Base-by-base conservation (phyloP, 2,329 filamentous ascomycete genomes). In the Arthrinium puccinioides region DNA sequence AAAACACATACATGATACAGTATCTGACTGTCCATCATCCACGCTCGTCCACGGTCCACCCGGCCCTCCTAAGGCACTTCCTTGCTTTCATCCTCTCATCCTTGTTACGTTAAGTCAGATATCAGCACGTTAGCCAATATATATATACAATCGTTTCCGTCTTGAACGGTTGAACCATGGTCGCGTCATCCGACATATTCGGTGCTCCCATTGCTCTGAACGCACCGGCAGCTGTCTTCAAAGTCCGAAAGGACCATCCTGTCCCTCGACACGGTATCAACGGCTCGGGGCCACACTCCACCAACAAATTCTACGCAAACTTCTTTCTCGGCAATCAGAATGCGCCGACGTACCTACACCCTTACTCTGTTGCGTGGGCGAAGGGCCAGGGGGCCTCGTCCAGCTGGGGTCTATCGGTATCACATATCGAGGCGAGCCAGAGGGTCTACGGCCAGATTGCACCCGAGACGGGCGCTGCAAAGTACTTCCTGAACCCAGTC, bases 261-360 rank as follows among this genome's bases (percentile, higher is more conserved):
- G 74, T 75, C 19, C 60, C 70, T 27, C 67, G 74, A 11, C 55
- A 65, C 16, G 75, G 74, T 6, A 64, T 82, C 26, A 54, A 49
- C 21, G 57, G 64, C 13, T 48, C 59, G 2, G 55, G 56, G 0
- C 76, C 81, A 4, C 62, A 86, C 31, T 67, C 76, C 34, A 90
- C 85, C 18, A 90, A 89, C 66, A 89, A 86, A 52, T 89, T 88
- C 56, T 87, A 85, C 49, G 72, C 81, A 48, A 92, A 92, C 51
- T 78, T 92, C 44, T 87, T 87, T 56, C 67, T 96, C 0, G 83
- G 79, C 5, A 71, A 70, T 29, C 87, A 94, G 57, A 74, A 69
- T 5, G 72, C 73, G 6, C 73, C 82, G 0, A 70, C 80, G 1
- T 95, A 82, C 61, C 81, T 84, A 0, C 82, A 88, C 52, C 89